Percentiles rank a stretch among this genome's conserved stretches.
Evolutionary conservation across 371 early-diverging fungal genomes (phyloP).

Genomic region (Apophysomyces sp.): DNA sequence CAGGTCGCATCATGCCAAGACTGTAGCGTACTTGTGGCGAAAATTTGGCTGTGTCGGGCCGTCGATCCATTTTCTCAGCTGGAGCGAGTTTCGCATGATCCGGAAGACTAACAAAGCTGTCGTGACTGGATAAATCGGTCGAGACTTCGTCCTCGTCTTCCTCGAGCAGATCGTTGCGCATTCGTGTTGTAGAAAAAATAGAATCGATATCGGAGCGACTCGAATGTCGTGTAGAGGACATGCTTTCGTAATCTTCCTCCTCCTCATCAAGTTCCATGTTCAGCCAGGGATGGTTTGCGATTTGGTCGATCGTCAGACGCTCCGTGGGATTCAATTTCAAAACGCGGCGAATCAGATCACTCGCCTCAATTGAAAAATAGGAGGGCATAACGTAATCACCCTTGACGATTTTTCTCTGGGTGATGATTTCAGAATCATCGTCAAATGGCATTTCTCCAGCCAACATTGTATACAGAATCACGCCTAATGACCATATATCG

Average conservation of each 20-base stretch:
- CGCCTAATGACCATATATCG: constrained; percentile 88
- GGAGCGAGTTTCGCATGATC: not conserved
- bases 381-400: constrained; percentile 74
- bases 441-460: constrained; percentile 85
- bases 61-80: not conserved
- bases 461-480: constrained; percentile 80
- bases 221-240: constrained; percentile 27
- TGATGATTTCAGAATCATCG: constrained; percentile 72
- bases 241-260: constrained; percentile 27
- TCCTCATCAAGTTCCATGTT: constrained; percentile 24
- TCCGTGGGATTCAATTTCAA: constrained; percentile 66
- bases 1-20: constrained; percentile 17
- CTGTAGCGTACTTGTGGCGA: constrained; percentile 31
- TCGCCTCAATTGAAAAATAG: constrained; percentile 52
- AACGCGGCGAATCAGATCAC: constrained; percentile 53
- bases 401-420: constrained; percentile 71
- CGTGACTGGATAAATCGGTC: constrained; percentile 16
- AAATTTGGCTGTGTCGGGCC: constrained; percentile 9
- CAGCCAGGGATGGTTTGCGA: constrained; percentile 75
- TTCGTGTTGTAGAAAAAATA: constrained; percentile 14
- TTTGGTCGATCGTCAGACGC: constrained; percentile 64
- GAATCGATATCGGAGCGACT: constrained; percentile 33
- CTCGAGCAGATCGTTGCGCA: constrained; percentile 8
- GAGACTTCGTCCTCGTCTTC: constrained; percentile 20
- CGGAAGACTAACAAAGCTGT: constrained; percentile 5